Base-by-base conservation (phyloP, 768 basidiomycete genomes). In the Trametes punicea region DNA sequence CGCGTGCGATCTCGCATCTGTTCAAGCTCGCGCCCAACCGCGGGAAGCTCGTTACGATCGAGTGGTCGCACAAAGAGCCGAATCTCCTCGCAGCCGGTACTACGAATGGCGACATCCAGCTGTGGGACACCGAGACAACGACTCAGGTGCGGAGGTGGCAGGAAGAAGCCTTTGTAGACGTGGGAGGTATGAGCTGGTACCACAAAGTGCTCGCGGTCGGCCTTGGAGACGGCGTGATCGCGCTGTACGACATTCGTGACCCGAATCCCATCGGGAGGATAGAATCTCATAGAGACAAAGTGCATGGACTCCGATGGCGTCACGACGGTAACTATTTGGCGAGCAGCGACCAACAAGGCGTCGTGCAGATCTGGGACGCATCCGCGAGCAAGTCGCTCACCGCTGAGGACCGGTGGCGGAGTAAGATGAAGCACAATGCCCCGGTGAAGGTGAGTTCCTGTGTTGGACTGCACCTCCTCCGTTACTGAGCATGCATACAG, bases 11-110 rank as follows among this genome's bases (percentile, higher is more conserved):
- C 33, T 71, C 75, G 3, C 79, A 76, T 46, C 69, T 87, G 18
- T 83, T 78, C 62, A 71, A 70, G 40, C 68, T 78, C 25, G 50
- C 59, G 30, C 55, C 61, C 21, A 61, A 68, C 42, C 63, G 66
- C 45, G 78, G 77, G 31, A 64, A 68, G 9, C 71, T 81, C 7
- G 71, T 76, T 57, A 75, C 73, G 40, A 75, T 87, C 33, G 74
- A 77, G 55, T 87, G 85, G 81, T 77, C 74, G 6, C 73, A 70
- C 38, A 67, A 70, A 39, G 68, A 69, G 13, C 73, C 80, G 16
- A 69, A 67, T 36, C 58, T 77, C 9, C 69, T 87, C 21, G 81
- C 82, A 0, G 70, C 81, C 25, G 84, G 84, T 7, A 81, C 79
- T 18, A 76, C 71, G 27, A 68, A 59, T 2, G 84, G 84, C 2